phyloP scores from a whole-genome alignment of 768 basidiomycete genomes.

The Lanmaoa rubissima region DNA sequence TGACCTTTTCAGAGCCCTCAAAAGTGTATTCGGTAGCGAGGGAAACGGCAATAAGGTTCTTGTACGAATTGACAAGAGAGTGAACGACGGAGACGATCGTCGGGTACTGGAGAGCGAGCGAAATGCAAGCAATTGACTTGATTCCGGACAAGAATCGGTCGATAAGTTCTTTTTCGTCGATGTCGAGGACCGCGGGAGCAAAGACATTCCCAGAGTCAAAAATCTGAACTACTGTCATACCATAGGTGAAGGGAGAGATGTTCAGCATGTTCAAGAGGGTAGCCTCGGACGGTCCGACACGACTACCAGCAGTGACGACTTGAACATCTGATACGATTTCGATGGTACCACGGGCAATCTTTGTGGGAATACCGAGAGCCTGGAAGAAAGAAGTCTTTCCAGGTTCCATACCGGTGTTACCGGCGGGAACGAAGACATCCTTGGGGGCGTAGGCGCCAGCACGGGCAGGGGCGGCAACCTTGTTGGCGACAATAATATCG shows the following conservation, averaged over 20 bases:
- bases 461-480: slow-evolving; percentile 97
- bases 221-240: slow-evolving; percentile 97
- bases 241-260: slow-evolving; percentile 99
- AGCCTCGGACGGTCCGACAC: slow-evolving; percentile 96
- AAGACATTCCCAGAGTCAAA: slow-evolving; percentile 94
- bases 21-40: slow-evolving; percentile 93
- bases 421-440: slow-evolving; percentile 88
- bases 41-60: slow-evolving; percentile 91
- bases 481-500: slow-evolving; percentile 91
- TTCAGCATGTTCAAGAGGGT: slow-evolving; percentile 99
- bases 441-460: slow-evolving; percentile 94
- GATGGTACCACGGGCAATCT: slow-evolving; percentile 99
- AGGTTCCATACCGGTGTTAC: slow-evolving; percentile 99
- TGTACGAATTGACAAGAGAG: slow-evolving; percentile 98
- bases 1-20: slow-evolving; percentile 89
- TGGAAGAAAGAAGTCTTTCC: slow-evolving; percentile 99
- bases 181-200: slow-evolving; percentile 85
- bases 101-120: slow-evolving; percentile 93
- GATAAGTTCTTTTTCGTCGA: slow-evolving; percentile 88
- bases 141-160: slow-evolving; percentile 91
- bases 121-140: slow-evolving; percentile 94
- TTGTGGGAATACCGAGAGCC: slow-evolving; percentile 98
- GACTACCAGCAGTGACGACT: slow-evolving; percentile 88
- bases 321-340: slow-evolving; percentile 98
- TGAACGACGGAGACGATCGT: slow-evolving; percentile 92